phyloP scores from a whole-genome alignment of 371 early-diverging fungal species.

The Mucor circinelloides region DNA sequence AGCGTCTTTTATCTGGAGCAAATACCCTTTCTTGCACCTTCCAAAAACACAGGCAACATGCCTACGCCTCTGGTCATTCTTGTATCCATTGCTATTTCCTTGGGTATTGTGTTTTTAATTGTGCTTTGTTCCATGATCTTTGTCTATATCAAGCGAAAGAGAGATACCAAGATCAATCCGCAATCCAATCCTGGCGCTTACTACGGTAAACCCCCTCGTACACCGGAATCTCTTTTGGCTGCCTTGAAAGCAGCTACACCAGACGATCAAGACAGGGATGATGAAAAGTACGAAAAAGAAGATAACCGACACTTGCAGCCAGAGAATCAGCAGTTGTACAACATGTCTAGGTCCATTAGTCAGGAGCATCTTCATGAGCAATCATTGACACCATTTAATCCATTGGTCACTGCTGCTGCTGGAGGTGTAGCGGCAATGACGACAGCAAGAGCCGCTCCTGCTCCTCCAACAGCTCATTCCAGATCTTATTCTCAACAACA shows the following conservation, averaged over 20 bases:
- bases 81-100: conserved; percentile 68
- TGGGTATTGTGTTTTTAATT: conserved; percentile 69
- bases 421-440: background rate
- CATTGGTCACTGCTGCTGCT: no score
- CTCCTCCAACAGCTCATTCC: conserved; percentile 3
- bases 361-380: conserved; percentile 20
- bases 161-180: conserved; percentile 36
- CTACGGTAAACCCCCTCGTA: conserved; percentile 48
- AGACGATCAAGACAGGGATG: background rate
- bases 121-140: conserved; percentile 60
- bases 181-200: conserved; percentile 35
- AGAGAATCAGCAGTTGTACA: conserved; percentile 17
- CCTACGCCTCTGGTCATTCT: conserved; percentile 67
- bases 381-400: background rate
- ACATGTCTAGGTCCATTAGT: conserved; percentile 24
- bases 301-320: conserved; percentile 8
- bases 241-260: conserved; percentile 20
- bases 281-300: conserved; percentile 6
- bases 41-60: conserved; percentile 30
- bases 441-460: conserved; percentile 7
- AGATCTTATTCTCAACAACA: background rate
- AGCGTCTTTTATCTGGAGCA: conserved; percentile 52
- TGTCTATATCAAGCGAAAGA: conserved; percentile 35
- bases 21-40: background rate
- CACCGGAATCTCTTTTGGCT: conserved; percentile 45